Evolutionary conservation across 352 stramenopile genomes (phyloP).

Genomic region (Chrysophaeum taylorii): DNA sequence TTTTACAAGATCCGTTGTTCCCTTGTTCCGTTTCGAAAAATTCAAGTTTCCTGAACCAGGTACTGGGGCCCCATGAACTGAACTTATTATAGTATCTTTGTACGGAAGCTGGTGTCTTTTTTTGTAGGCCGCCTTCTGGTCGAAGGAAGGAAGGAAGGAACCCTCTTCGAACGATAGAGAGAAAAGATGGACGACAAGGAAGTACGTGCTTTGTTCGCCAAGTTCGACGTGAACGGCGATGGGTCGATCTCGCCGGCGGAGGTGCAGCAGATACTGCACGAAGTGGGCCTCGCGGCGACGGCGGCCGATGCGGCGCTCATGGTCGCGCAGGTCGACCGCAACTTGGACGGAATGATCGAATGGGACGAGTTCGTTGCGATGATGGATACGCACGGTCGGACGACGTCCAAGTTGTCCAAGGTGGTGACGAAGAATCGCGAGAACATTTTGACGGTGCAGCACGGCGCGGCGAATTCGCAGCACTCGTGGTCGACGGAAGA

Average conservation of each 20-base stretch:
- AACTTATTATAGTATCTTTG: too few species aligned
- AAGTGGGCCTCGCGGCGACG: neutral
- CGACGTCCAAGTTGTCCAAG: slow-evolving; percentile 1
- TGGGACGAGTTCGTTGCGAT: slow-evolving; percentile 15
- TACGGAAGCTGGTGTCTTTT: too few species aligned
- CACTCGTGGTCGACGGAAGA: slow-evolving; percentile 79
- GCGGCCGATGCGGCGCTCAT: neutral
- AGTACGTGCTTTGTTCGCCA: too few species aligned
- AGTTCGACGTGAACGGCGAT: slow-evolving; percentile 58
- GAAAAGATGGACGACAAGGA: too few species aligned
- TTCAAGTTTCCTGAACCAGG: too few species aligned
- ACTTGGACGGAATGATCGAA: slow-evolving; percentile 11
- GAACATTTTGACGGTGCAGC: slow-evolving; percentile 26
- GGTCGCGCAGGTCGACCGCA: neutral
- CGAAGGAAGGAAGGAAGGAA: too few species aligned
- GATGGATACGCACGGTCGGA: slow-evolving; percentile 25
- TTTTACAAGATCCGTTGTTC: too few species aligned
- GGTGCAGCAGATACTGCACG: slow-evolving; percentile 46
- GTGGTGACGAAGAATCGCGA: slow-evolving; percentile 21
- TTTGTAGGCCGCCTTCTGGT: too few species aligned
- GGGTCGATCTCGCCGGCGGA: slow-evolving; percentile 46
- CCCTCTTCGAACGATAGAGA: too few species aligned
- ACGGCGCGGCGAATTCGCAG: slow-evolving; percentile 54
- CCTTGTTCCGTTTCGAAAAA: too few species aligned
- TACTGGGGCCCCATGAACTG: too few species aligned